Base-by-base conservation (phyloP, 1,284 basidiomycete genomes). In the Moesziomyces sp. region DNA sequence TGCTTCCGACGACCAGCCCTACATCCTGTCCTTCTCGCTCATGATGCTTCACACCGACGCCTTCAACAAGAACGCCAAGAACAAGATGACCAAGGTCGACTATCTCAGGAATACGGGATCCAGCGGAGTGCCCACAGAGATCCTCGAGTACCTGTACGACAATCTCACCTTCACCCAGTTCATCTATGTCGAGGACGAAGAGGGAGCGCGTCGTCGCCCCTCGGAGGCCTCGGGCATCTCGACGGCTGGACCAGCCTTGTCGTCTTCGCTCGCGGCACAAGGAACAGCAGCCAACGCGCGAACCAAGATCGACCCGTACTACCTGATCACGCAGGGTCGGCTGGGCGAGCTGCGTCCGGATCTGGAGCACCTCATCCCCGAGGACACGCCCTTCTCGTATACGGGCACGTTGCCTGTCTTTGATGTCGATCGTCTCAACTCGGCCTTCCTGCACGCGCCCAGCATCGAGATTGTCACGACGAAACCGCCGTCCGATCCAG, bases 1-100 rank as follows among this genome's bases (percentile, higher is more conserved):
- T 82, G 86, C 68, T 3, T 68, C 64, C 3, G 67, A 65, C 18
- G 95, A 98, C 81, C 93, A 97, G 80, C 92, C 95, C 6, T 99
- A 99, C 86, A 92, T 99, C 48, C 87, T 99, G 45, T 93, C 96
- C 14, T 99, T 99, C 86, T 97, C 96, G 77, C 87, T 99, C 80
- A 97, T 99, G 84, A 98, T 99, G 94, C 87, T 99, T 47, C 95
- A 98, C 83, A 99, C 97, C 13, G 96, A 99, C 83, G 92, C 92
- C 1, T 99, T 98, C 87, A 99, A 99, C 86, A 93, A 91, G 85
- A 94, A 93, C 74, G 98, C 97, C 85, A 97, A 93, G 86, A 91
- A 91, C 70, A 98, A 98, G 86, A 99, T 99, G 97, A 76, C 65
- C 28, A 90, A 82, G 54, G 73, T 54, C 19, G 79, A 80, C 48